Evolutionary conservation across 2,329 filamentous ascomycete species (phyloP), one percentile per base, ranked within the genome.

Genomic region (Cordyceps farinosa): DNA sequence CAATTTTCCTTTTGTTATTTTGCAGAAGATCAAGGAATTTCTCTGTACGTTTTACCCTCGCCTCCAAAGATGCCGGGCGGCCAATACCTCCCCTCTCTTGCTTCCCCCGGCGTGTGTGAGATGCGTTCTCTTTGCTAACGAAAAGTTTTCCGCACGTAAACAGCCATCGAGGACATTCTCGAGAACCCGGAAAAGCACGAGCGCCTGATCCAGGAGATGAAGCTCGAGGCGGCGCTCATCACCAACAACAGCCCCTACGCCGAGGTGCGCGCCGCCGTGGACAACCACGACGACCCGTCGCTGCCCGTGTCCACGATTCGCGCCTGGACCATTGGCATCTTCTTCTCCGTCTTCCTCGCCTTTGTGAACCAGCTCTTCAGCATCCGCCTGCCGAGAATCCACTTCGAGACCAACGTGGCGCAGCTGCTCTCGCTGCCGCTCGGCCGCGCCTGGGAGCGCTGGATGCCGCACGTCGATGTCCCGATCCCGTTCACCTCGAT

Each of bases 1-100:
- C 52, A 81, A 81, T 70, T 81, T 81, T 63, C 76, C 78, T 3
- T 70, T 73, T 58, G 64, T 66, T 34, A 75, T 77, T 51, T 70
- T 80, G 32, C 69, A 77, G 55, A 74, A 72, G 58, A 76, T 79
- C 53, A 71, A 72, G 47, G 69, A 70, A 9, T 80, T 80, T 64
- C 68, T 79, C 32, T 65, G 70, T 70, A 53, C 42, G 69, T 47
- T 13, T 36, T 48, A 9, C 9, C 42, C 22, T 44, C 32, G 22
- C 22, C 22, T 22, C 22, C 22, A 22, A 22, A 22, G 22, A 22
- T 22, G 22, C 17, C 11, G n/a, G 4, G 30, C 15, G 6, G 6
- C 38, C 15, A 5, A 13, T 10, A 4, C 10, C 29, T 40, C 3
- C 40, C 10, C 29, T 54, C 17, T 45, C 34, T n/a, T 5, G 36